Percentiles rank a stretch among this genome's conserved stretches.
Evolutionary conservation across 2,329 filamentous ascomycete genomes (phyloP).

Genomic region (Calonectria pseudoreteaudii): DNA sequence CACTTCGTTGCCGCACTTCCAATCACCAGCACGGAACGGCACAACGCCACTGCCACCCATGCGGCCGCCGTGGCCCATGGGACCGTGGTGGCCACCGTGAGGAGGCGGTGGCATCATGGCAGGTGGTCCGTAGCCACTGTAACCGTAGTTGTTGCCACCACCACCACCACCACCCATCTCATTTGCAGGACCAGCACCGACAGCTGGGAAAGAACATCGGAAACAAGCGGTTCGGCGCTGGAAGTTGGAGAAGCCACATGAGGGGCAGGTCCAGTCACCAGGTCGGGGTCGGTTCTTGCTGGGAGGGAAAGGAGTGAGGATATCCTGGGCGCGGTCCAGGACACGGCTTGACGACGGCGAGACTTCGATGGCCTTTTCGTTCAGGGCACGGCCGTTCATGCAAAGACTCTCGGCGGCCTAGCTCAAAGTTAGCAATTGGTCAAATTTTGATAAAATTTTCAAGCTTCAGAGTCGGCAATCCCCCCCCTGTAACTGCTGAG

Average conservation of each 20-base stretch:
- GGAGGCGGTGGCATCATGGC: conserved; percentile 86
- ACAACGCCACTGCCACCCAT: conserved; percentile 89
- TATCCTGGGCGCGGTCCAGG: conserved; percentile 93
- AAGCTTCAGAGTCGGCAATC: neutral
- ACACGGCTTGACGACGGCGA: conserved; percentile 98
- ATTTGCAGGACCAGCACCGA: conserved; percentile 78
- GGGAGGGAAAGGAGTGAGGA: conserved; percentile 95
- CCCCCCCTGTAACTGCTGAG: neutral
- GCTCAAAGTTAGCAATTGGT: conserved; percentile 21
- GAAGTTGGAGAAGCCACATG: conserved; percentile 99
- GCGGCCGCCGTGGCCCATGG: conserved; percentile 71
- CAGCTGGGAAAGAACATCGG: conserved; percentile 98
- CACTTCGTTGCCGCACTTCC: conserved; percentile 98
- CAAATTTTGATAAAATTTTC: neutral
- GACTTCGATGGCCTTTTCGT: conserved; percentile 99
- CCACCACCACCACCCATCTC: conserved; percentile 65
- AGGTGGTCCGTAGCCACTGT: conserved; percentile 72
- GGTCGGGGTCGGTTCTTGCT: conserved; percentile 98
- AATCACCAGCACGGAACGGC: conserved; percentile 97
- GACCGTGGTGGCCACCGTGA: conserved; percentile 70
- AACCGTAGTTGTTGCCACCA: conserved; percentile 74
- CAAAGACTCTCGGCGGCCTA: conserved; percentile 97
- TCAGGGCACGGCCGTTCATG: conserved; percentile 98
- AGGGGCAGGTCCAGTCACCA: conserved; percentile 99
- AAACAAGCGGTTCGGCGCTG: conserved; percentile 98